phyloP scores from a whole-genome alignment of 768 basidiomycete species.

The Lactifluus hygrophoroides region DNA sequence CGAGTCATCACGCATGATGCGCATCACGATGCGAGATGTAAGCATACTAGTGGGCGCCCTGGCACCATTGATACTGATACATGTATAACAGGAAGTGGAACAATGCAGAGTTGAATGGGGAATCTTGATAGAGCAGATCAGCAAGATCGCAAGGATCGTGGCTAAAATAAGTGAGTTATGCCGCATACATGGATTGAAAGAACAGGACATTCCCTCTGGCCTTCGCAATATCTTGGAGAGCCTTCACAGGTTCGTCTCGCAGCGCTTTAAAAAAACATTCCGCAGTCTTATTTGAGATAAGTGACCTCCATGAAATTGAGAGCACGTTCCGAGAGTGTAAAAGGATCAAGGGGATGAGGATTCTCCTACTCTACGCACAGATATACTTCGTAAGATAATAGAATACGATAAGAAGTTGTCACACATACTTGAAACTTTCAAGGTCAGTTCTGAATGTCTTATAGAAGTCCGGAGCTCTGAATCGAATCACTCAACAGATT shows the following conservation, averaged over 20 bases:
- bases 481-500: neutral
- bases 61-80: neutral
- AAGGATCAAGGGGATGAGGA: no score
- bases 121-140: no score
- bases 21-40: neutral
- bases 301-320: neutral
- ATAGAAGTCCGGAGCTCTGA: neutral
- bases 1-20: neutral
- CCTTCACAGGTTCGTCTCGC: neutral
- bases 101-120: no score
- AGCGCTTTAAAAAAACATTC: neutral
- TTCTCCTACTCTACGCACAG: neutral
- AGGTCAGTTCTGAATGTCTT: no score
- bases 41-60: neutral
- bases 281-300: neutral
- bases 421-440: no score
- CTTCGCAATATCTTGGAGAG: no score
- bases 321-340: neutral
- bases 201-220: no score
- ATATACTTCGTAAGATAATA: neutral
- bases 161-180: neutral
- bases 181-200: no score
- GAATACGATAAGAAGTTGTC: neutral
- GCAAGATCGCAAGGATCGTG: neutral
- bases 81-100: no score